Conservation (phyloP, 768 basidiomycete genomes). For the Mycena floridula region DNA sequence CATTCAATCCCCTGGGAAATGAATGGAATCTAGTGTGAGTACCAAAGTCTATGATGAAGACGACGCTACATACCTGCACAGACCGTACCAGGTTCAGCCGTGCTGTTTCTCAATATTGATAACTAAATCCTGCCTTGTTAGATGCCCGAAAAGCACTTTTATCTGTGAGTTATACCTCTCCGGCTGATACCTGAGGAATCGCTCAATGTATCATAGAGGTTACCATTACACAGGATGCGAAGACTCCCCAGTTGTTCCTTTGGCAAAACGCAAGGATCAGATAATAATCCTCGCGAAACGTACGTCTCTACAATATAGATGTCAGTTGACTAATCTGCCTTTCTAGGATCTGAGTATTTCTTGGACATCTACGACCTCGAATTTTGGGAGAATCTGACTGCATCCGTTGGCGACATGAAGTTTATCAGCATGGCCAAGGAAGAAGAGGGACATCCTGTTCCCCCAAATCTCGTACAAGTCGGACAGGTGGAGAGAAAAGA, state of each 20-base stretch:
- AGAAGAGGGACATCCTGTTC: slow-evolving; percentile 8
- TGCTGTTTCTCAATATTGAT: not conserved
- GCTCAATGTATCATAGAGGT: slow-evolving; percentile 1
- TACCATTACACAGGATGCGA: slow-evolving; percentile 9
- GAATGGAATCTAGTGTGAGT: slow-evolving; percentile 10
- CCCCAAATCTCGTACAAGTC: slow-evolving; percentile 1
- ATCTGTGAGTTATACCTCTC: slow-evolving; percentile 6
- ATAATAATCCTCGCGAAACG: slow-evolving; percentile 10
- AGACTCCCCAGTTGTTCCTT: slow-evolving; percentile 4
- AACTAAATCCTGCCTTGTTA: too few species aligned
- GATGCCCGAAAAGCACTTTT: slow-evolving; percentile 12
- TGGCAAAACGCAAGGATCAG: slow-evolving; percentile 5
- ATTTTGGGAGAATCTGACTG: not conserved
- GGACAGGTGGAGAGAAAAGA: slow-evolving; percentile 1
- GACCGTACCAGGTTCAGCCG: slow-evolving; percentile 4
- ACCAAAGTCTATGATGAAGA: not conserved
- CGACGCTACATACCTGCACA: not conserved
- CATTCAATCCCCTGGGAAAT: slow-evolving; percentile 9
- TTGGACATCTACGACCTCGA: not conserved
- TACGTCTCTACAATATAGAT: too few species aligned
- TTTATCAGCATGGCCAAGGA: slow-evolving; percentile 3
- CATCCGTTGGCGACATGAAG: slow-evolving; percentile 3
- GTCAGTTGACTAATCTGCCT: too few species aligned
- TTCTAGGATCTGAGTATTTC: slow-evolving; percentile 9
- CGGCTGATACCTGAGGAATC: too few species aligned